Evolutionary conservation across 768 basidiomycete genomes (phyloP), one percentile per base, ranked within the genome.

Genomic region (Lactarius vividus): DNA sequence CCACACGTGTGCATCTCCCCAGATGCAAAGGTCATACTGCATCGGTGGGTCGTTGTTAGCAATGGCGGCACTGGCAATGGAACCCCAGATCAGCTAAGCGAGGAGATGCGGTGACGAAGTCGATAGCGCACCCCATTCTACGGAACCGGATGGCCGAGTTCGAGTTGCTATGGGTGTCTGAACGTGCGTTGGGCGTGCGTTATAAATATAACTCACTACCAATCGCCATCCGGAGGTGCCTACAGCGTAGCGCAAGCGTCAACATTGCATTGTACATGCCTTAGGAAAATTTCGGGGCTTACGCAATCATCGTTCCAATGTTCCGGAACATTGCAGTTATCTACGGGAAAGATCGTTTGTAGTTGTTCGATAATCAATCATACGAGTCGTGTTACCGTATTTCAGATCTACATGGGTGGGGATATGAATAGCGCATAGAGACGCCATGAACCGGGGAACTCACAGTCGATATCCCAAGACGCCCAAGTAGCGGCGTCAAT

Each of bases 141-240:
- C 84, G 80, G 72, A 83, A 86, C 26, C 84, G 79, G 64, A 84
- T 79, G 26, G 81, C 83, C n/a, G 82, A 82, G 63, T 85, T 85
- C 4, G 84, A 86, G 69, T 84, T 81, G 73, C 82, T 84, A 59
- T 15, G 18, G 28, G 28, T 23, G 20, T 57, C 26, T 70, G 57
- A 60, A 40, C 26, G 23, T 59, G 37, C 11, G 20, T 16, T 59
- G 4, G 59, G 9, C 31, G 39, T 57, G 35, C 26, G 23, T 55
- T 3, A 60, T 35, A 16, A 57, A 56, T 15, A 2, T 40, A n/a
- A 79, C 81, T 65, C 72, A 83, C 82, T 83, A 83, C 79, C 81
- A 83, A 66, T 83, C 78, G 33, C 75, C 77, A 18, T 72, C 75
- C 26, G 73, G 78, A 52, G 79, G 79, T 2, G 65, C 68, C 78